phyloP scores from a whole-genome alignment of 345 rosid species.

The Syzygium grande region DNA sequence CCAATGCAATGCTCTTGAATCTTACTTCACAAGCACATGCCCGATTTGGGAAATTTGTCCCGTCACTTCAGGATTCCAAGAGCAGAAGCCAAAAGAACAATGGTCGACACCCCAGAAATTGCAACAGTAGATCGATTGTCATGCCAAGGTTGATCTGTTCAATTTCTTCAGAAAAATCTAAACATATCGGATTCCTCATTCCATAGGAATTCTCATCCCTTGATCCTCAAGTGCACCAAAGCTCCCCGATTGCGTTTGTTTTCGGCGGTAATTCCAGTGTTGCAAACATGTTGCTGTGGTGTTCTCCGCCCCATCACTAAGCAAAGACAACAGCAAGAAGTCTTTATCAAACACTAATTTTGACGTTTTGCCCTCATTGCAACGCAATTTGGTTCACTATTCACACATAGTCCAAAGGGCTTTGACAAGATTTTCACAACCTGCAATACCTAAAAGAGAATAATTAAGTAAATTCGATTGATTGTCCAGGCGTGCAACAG shows the following conservation, averaged over 20 bases:
- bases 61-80: neutral
- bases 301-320: conserved; percentile 13
- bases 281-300: neutral
- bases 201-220: neutral
- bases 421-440: neutral
- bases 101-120: neutral
- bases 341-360: neutral
- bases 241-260: neutral
- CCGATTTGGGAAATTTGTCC: neutral
- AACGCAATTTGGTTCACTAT: neutral
- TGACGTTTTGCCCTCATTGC: neutral
- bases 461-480: neutral
- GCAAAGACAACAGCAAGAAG: neutral
- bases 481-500: conserved; percentile 1
- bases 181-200: neutral
- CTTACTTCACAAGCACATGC: neutral
- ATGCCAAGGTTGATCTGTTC: neutral
- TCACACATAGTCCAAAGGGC: neutral
- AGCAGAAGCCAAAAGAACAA: neutral
- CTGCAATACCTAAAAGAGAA: neutral
- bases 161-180: neutral
- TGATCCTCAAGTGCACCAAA: neutral
- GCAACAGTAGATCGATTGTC: neutral
- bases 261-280: conserved; percentile 18
- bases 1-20: neutral